Base-by-base conservation (phyloP, 495 filamentous ascomycete genomes). In the Podospora pseudopauciseta region DNA sequence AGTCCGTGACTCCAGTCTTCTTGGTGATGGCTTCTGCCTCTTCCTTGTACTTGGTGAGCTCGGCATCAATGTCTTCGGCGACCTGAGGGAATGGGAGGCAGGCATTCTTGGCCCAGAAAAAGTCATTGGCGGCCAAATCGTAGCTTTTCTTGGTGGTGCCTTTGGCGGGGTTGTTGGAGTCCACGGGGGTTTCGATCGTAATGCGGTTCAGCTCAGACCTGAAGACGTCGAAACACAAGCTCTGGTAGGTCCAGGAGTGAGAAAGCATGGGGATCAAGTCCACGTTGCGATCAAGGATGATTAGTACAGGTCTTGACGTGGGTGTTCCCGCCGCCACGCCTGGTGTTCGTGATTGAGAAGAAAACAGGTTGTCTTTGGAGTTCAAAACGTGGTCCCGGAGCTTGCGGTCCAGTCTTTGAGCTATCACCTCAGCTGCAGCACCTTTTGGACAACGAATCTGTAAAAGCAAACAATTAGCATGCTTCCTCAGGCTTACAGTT, bases 241-340 rank as follows among this genome's bases (percentile, higher is more conserved):
- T 97, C 75, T 98, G 95, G 74, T 99, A 99, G 4, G 93, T 97
- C 95, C 95, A 99, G 1, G 94, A 97, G 79, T 99, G 95, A 26
- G 94, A 97, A 1, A 98, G 85, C 96, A 98, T 98, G n/a, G 96
- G 93, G 67, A 97, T 92, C 49, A 98, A 78, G 78, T 99, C 95
- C 26, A 99, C 89, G 69, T 96, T 98, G 68, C 95, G 90, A 79
- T 98, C 95, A 58, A 97, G 89, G 63, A 97, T 89, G 67, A 97
- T 85, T 64, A 97, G 85, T 0, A 96, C 92, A 0, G 94, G 94
- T 32, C 93, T 83, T 23, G 91, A 89, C 3, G 87, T 86, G 2
- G 90, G 85, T 1, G 91, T 88, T 49, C 72, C 74, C 18, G 82
- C 78, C 19, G 80, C 70, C 9, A 80, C 79, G 18, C 78, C 79